Evolutionary conservation across 257 asterid species (phyloP), one percentile per base, ranked within the genome.

Genomic region (Solanum sparsipilum): DNA sequence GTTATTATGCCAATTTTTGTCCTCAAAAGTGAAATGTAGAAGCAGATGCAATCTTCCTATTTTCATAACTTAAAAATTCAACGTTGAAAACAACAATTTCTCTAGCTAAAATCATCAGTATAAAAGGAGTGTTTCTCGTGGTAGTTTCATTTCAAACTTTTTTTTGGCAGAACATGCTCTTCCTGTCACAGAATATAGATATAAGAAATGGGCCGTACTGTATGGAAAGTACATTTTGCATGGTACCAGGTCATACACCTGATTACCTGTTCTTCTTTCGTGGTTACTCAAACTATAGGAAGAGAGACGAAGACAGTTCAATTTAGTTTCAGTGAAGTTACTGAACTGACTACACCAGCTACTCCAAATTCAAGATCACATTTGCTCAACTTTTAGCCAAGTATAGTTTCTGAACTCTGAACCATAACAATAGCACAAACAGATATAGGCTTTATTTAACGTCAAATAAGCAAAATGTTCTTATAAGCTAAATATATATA

Each of bases 401-500:
- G 56, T 36, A 9, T 9, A 74, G 29, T 74, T 35, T 76, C 38
- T 79, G n/a, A 79, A 46, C n/a, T 38, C 56, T 75, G 83, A 76
- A 76, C 12, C 84, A 67, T 41, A 27, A 48, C 72, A 18, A 76
- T 16, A 81, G 18, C 68, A 44, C 46, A 72, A 48, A 29, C 73
- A 20, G 71, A 25, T 44, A 23, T 86, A 31, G 32, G 32, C 46
- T 86, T 2, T 44, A 72, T 29, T 15, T 5, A 41, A 56, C 5
- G 18, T 21, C 32, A 71, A 20, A 44, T 68, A 83, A 29, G 68
- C 11, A 46, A 46, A 36, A 52, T 5, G 20, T 70, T 46, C n/a
- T 85, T 68, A 70, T 65, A 81, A 48, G 29, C 56, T 87, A 65
- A 25, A 83, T 21, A 78, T 52, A 52, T 52, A 52, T 52, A 96